phyloP scores from a whole-genome alignment of 2,329 filamentous ascomycete species.

The Exophiala aquamarina region DNA sequence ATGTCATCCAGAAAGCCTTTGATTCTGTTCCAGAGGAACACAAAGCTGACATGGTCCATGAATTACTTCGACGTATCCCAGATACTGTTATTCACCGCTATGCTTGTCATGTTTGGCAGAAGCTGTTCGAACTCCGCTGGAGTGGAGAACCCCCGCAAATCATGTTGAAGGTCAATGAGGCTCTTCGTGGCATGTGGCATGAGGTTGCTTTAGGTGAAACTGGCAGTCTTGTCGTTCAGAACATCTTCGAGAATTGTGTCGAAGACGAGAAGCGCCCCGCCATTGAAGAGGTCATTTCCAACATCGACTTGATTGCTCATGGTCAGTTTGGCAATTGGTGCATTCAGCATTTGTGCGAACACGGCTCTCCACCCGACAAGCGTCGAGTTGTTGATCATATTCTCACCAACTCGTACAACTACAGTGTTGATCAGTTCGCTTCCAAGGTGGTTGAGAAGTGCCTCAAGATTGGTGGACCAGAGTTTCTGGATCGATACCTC shows the following conservation, averaged over 20 bases:
- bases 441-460: slow-evolving; percentile 99
- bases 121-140: slow-evolving; percentile 97
- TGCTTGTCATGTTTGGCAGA: slow-evolving; percentile 99
- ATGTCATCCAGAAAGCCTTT: slow-evolving; percentile 98
- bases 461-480: slow-evolving; percentile 87
- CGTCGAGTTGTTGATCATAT: slow-evolving; percentile 94
- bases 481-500: slow-evolving; percentile 90
- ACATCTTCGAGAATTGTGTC: slow-evolving; percentile 98
- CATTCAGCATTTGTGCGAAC: slow-evolving; percentile 98
- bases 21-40: slow-evolving; percentile 97
- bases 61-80: slow-evolving; percentile 88
- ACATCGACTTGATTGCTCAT: slow-evolving; percentile 94
- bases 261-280: slow-evolving; percentile 99
- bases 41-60: slow-evolving; percentile 98
- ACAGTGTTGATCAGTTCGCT: slow-evolving; percentile 98
- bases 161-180: slow-evolving; percentile 96
- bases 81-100: slow-evolving; percentile 99
- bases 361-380: slow-evolving; percentile 86
- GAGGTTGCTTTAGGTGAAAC: slow-evolving; percentile 97
- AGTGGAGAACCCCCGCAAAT: slow-evolving; percentile 92
- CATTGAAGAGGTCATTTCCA: slow-evolving; percentile 91
- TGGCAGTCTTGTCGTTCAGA: slow-evolving; percentile 95
- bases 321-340: slow-evolving; percentile 99
- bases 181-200: slow-evolving; percentile 95
- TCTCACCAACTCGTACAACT: slow-evolving; percentile 87